phyloP scores from a whole-genome alignment of 306 rosid species.

The Casuarina equisetifolia region DNA sequence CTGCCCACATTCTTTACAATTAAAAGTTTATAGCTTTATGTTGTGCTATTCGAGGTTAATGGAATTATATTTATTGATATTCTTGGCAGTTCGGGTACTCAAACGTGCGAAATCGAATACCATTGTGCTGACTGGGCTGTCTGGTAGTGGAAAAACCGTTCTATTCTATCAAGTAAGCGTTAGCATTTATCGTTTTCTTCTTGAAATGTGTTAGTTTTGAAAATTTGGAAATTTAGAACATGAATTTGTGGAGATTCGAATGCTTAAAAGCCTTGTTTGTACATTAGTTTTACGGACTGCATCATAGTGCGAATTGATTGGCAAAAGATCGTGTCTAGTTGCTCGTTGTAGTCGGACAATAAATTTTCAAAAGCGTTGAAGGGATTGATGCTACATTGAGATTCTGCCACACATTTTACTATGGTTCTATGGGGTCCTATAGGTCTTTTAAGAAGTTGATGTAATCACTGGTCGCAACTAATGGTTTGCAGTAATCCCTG shows the following conservation, averaged over 20 bases:
- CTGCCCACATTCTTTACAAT: neutral
- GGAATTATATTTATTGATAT: neutral
- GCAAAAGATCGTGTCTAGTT: neutral
- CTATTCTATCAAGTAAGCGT: constrained; percentile 72
- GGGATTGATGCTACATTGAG: neutral
- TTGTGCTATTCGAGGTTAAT: neutral
- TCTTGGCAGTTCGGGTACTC: constrained; percentile 61
- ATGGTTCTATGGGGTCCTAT: neutral
- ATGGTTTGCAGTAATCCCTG: neutral
- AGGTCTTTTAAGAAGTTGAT: neutral
- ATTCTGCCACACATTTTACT: neutral
- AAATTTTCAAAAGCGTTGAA: neutral
- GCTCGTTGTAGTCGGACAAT: neutral
- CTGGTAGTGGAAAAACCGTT: constrained; percentile 82
- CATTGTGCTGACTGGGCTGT: constrained; percentile 71
- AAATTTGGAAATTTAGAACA: neutral
- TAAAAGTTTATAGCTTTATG: neutral
- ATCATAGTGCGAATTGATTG: neutral
- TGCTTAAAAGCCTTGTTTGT: neutral
- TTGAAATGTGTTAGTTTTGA: neutral
- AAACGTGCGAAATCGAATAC: constrained; percentile 67
- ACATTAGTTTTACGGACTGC: neutral
- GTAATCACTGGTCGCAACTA: neutral
- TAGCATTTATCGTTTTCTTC: neutral
- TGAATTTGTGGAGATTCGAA: neutral